Conservation (phyloP, 2,329 filamentous ascomycete genomes). For the Monilinia vaccinii-corymbosi region DNA sequence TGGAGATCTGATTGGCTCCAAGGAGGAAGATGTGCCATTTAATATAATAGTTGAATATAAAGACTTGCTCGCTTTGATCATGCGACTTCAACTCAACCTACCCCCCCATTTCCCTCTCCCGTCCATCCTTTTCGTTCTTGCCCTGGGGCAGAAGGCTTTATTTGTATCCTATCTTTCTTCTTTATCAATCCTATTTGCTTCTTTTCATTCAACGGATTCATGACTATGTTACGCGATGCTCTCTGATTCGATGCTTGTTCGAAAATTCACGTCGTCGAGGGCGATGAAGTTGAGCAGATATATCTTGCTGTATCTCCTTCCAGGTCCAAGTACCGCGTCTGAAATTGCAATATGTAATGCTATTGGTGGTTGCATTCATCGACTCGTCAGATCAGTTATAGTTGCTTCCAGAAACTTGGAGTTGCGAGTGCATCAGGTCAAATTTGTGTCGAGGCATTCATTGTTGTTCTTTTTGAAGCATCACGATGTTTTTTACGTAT, state of each 20-base stretch:
- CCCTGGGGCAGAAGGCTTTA: neutral
- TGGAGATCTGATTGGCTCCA: neutral
- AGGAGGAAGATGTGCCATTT: neutral
- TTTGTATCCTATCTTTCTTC: neutral
- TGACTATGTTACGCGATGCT: neutral
- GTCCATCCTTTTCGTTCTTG: neutral
- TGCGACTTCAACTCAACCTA: conserved; percentile 3
- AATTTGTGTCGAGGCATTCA: neutral
- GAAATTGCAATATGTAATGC: neutral
- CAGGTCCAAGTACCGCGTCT: neutral
- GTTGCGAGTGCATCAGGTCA: conserved; percentile 4
- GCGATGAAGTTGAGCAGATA: neutral
- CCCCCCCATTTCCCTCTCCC: too few relatives aligned
- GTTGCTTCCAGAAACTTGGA: neutral
- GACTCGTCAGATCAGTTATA: neutral
- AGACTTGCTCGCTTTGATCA: conserved; percentile 9
- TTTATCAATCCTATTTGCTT: neutral
- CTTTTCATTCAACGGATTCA: neutral
- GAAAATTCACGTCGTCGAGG: neutral
- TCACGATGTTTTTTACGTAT: conserved; percentile 5
- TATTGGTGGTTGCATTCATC: neutral
- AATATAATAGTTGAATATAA: too few relatives aligned
- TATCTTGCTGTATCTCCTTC: neutral
- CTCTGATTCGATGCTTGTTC: neutral
- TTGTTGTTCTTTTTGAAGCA: neutral